phyloP scores from a whole-genome alignment of 169 alveolate species.

The Plasmodium fragile region DNA sequence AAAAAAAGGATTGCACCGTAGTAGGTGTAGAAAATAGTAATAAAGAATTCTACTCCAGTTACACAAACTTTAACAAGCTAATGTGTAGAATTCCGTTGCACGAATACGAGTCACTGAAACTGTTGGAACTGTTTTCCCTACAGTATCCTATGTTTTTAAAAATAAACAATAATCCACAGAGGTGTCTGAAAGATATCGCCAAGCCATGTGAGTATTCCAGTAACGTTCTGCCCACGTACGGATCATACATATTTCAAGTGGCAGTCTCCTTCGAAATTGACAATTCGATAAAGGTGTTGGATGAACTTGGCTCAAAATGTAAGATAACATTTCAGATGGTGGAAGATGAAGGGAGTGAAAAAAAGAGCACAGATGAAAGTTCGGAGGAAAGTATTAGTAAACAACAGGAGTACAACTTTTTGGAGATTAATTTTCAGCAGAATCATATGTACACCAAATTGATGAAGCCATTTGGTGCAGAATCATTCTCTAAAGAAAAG shows the following conservation, averaged over 20 bases:
- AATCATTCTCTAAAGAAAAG: conserved; percentile 14
- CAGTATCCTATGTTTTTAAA: conserved; percentile 76
- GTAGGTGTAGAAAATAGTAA: conserved; percentile 14
- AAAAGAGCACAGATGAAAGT: not conserved
- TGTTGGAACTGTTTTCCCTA: conserved; percentile 66
- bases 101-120: conserved; percentile 69
- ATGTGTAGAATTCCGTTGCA: conserved; percentile 69
- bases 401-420: conserved; percentile 33
- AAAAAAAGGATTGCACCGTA: conserved; percentile 1
- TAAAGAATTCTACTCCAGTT: not conserved
- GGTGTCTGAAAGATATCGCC: conserved; percentile 33
- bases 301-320: conserved; percentile 70
- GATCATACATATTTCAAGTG: conserved; percentile 74
- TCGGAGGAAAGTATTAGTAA: not conserved
- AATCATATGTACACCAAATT: conserved; percentile 72
- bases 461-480: not conserved
- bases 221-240: conserved; percentile 60
- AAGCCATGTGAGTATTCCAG: conserved; percentile 65
- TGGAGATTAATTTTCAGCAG: conserved; percentile 63
- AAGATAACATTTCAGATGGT: conserved; percentile 66
- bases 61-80: conserved; percentile 34
- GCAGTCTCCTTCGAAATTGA: conserved; percentile 73
- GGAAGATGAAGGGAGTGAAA: conserved; percentile 43
- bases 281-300: conserved; percentile 78
- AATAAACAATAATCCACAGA: conserved; percentile 58